Evolutionary conservation across 352 stramenopile genomes (phyloP), one percentile per base, ranked within the genome.

Genomic region (Phytopythium oedochilum): DNA sequence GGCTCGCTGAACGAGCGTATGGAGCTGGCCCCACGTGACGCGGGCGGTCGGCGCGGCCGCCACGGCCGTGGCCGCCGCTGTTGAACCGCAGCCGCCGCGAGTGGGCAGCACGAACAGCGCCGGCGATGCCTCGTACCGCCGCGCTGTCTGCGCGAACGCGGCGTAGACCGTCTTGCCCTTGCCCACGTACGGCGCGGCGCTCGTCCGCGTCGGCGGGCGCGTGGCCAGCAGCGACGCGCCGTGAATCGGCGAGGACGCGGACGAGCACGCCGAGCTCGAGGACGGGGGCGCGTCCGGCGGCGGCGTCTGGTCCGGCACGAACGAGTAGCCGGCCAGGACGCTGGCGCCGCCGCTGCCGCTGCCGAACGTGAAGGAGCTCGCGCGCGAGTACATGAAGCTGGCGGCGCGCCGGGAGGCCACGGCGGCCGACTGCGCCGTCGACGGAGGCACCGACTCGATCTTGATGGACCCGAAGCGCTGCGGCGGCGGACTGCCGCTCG

Each of bases 311-410:
- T 53, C 46, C 46, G 46, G 46, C 25, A 53, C 17, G 46, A 53
- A 53, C 7, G 47, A 42, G 47, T 53, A 53, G 31, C 29, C 20
- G 20, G 47, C 47, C 28, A 29, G n/a, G 29, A 53, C 47, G 47
- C 12, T 22, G 26, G 29, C 29, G 28, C 11, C 5, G 47, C 31
- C 17, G 47, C 20, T 20, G 31, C n/a, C 12, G 18, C 28, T 40
- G 31, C 47, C 47, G 31, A 43, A 29, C 7, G 47, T 43, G 47
- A 53, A 53, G 47, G 47, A 53, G 38, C 59, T 71, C 7, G 62
- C 69, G 25, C 55, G 57, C 15, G 69, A 71, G 29, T 77, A 77
- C 69, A 77, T 77, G 69, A 72, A 77, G 22, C 59, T 55, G 22
- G 52, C 58, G 45, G 28, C 40, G 18, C 47, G 53, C 49, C 36